phyloP scores from a whole-genome alignment of 169 alveolate genomes.

The Eimeria mitis region DNA sequence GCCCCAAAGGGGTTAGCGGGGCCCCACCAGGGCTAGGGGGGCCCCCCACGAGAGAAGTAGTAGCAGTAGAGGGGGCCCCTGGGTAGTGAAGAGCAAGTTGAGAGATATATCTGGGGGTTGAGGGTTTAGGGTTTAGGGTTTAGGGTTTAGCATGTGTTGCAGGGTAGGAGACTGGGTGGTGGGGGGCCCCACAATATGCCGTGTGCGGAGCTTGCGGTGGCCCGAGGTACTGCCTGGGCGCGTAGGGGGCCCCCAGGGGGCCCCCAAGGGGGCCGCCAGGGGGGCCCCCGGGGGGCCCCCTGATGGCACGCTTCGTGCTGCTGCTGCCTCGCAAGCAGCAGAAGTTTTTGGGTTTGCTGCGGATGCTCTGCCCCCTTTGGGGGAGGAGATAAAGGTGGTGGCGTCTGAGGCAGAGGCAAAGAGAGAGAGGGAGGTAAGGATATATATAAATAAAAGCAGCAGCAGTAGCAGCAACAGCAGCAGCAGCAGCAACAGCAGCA shows the following conservation, averaged over 20 bases:
- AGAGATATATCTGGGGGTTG: too few relatives aligned
- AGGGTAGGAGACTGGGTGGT: slow-evolving; percentile 55
- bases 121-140: too few relatives aligned
- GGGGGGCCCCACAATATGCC: slow-evolving; percentile 3
- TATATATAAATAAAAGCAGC: background rate
- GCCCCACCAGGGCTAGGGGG: too few relatives aligned
- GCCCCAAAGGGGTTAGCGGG: too few relatives aligned
- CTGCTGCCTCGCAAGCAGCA: background rate
- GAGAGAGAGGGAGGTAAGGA: background rate
- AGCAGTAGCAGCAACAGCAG: background rate
- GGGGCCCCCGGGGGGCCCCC: slow-evolving; percentile 17
- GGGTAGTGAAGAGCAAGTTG: too few relatives aligned
- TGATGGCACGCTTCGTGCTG: background rate
- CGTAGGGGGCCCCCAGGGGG: background rate
- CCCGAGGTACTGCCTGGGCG: too few relatives aligned
- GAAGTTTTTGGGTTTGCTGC: slow-evolving; percentile 42
- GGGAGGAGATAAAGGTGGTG: background rate
- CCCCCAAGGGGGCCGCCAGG: background rate
- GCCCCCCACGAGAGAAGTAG: slow-evolving; percentile 28
- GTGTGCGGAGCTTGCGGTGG: slow-evolving; percentile 13
- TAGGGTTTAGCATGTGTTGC: background rate
- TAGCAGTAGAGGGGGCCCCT: too few relatives aligned
- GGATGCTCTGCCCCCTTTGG: background rate
- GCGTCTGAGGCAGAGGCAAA: slow-evolving; percentile 25
- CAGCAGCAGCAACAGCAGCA: slow-evolving; percentile 4